Evolutionary conservation across 2,329 filamentous ascomycete species (phyloP), one percentile per base, ranked within the genome.

Genomic region (Ophiognomonia clavigignenti-juglandacearum): DNA sequence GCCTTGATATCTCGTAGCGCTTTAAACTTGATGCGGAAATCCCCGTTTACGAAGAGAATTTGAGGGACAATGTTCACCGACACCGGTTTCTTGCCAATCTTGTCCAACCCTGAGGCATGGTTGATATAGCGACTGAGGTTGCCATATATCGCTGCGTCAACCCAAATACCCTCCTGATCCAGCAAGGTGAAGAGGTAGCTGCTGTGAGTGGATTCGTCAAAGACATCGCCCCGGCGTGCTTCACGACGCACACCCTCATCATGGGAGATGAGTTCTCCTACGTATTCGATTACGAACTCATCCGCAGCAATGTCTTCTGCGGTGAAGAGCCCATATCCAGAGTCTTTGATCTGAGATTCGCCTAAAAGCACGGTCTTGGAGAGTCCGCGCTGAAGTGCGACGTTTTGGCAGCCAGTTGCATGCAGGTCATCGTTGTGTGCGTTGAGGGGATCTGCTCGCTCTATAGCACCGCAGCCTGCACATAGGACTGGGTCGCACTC

Each of bases 61-160:
- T 78, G 77, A 2, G 86, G 78, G 14, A 70, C 75, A 50, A 82
- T 78, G 53, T 83, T 80, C 59, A 83, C 82, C 13, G 43, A 34
- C 59, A 83, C 82, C 13, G 39, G 35, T 34, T 51, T 51, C 41
- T 43, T 48, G 45, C 86, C 61, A 54, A 69, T 57, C 51, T 69
- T 69, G 51, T 73, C 68, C 37, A 64, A 62, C 39, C 73, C 70
- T 1, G 74, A 73, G 13, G 85, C 83, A 57, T 92, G 86, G 63
- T 95, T 93, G 62, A 93, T 88, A 65, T 90, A 93, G 4, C 88
- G 81, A 39, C 85, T 83, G 53, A 91, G 82, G 61, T 92, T 93
- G 41, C 88, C 88, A 54, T 85, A 85, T 35, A 82, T 81, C 18
- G 85, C 86, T 6, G 83, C 83, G 59, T 93, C 88, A 16, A 93